Conservation (phyloP, 1,284 basidiomycete species). For the Baeospora myosura region DNA sequence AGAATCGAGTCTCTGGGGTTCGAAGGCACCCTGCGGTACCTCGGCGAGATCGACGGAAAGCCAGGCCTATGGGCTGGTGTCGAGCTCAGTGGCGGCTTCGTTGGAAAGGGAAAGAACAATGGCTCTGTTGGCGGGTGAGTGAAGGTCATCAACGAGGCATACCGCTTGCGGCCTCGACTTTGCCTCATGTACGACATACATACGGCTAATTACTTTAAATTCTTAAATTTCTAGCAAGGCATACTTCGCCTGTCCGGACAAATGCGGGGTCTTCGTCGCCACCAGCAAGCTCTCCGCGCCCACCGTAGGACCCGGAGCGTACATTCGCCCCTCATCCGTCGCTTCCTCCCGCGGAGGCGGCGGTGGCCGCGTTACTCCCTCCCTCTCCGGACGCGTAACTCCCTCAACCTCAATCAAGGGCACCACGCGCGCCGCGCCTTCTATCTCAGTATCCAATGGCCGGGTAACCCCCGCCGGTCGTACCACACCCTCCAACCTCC, state of each 20-base stretch:
- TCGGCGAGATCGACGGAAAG: slow-evolving; percentile 83
- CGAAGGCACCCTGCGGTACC: slow-evolving; percentile 73
- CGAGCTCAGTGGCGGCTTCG: slow-evolving; percentile 77
- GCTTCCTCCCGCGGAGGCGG: slow-evolving; percentile 61
- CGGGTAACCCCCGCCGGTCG: slow-evolving; percentile 37
- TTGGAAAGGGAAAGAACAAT: slow-evolving; percentile 94
- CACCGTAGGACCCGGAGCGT: slow-evolving; percentile 50
- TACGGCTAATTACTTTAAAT: slow-evolving; percentile 7
- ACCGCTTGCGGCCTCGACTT: too few relatives aligned
- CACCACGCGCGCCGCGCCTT: slow-evolving; percentile 32
- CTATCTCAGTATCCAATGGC: slow-evolving; percentile 37
- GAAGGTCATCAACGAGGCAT: slow-evolving; percentile 10
- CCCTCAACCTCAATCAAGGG: slow-evolving; percentile 30
- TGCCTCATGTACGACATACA: too few relatives aligned
- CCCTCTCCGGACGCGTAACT: slow-evolving; percentile 25
- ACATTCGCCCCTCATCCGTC: slow-evolving; percentile 67
- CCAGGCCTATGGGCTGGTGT: slow-evolving; percentile 87
- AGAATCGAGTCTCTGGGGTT: slow-evolving; percentile 79
- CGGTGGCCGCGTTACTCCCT: slow-evolving; percentile 49
- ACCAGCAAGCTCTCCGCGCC: slow-evolving; percentile 73
- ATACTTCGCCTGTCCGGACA: slow-evolving; percentile 83
- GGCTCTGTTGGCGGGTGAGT: slow-evolving; percentile 84
- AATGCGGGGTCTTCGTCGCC: slow-evolving; percentile 88
- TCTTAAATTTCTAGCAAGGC: slow-evolving; percentile 43
- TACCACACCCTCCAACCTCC: slow-evolving; percentile 30